Evolutionary conservation across 1,139 yeast species (phyloP), one percentile per base, ranked within the genome.

Genomic region (Hansenula anomala): DNA sequence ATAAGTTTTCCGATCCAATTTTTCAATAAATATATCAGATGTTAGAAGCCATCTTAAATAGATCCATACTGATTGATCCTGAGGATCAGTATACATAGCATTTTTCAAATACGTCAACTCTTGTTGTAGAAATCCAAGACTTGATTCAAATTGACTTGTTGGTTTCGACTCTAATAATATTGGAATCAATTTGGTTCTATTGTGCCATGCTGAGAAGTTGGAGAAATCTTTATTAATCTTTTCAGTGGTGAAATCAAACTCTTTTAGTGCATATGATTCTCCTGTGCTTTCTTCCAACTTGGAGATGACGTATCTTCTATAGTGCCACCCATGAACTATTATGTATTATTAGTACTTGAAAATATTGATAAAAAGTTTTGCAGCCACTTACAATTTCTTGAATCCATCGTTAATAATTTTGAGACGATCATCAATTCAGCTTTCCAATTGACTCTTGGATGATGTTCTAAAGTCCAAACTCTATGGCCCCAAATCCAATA

Each of bases 401-500:
- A 71, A 58, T 92, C 98, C 45, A 75, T 60, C 28, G 73, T 73
- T 40, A 92, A 68, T 52, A 92, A 64, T 54, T 78, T 80, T 37
- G 76, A 75, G 2, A 87, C 90, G 10, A 88, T 70, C 1, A 61
- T 70, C 49, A 92, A 63, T 55, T 92, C 98, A 35, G 60, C 62
- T 13, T 67, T 58, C 95, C 95, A 89, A 40, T 82, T 66, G 5
- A 75, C 71, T 1, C 56, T 53, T 6, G 82, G 78, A 36, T 78
- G 66, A 43, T 70, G 66, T 39, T 73, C 69, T 30, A 92, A 63
- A 37, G 87, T 75, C 98, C 98, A 92, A 17, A 75, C 64, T 25
- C 99, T 71, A 59, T 92, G 97, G 54, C 83, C 85, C 97, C 97
- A 92, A 16, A 92, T 81, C 96, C 97, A 90, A 58, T 92, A 92